Evolutionary conservation across 306 rosid genomes (phyloP), one percentile per base, ranked within the genome.

Genomic region (Vigna hirtella): DNA sequence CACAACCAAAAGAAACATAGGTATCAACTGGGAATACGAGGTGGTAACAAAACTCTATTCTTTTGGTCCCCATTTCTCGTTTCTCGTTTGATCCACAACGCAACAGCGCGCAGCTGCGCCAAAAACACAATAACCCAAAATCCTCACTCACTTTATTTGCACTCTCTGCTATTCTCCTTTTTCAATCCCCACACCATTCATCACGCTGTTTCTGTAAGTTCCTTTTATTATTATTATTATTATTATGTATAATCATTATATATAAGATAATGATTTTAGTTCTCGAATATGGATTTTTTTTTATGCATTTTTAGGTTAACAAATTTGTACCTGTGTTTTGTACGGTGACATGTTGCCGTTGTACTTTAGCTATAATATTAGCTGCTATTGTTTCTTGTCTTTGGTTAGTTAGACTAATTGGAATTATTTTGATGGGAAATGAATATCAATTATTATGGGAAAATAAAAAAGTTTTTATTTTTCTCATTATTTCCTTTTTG

Each of bases 131-230:
- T 2, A 30, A 49, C 45, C 47, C 49, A 26, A 16, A 68, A 47
- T 50, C 47, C 43, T 61, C 43, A 14, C 43, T 30, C 66, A 15
- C 57, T 28, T 28, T 49, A 48, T 49, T 30, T 40, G 11, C 55
- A 43, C 18, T 43, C 36, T 50, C n/a, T 30, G 16, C 49, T 15
- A 24, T 9, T 55, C 51, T 6, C 55, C 45, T 36, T 71, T 30
- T 15, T 16, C 40, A 24, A 40, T 42, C 22, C 22, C 15, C 28
- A 6, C 9, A 28, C 28, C 58, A n/a, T 74, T 63, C 72, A 5
- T 50, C 26, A 75, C 6, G 7, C 38, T 17, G 32, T 32, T 64
- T 20, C 10, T 51, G 73, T 65, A 49, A 76, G 80, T 50, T 36
- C 4, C 45, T 6, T 74, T 11, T 5, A 4, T 30, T 30, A 30